Evolutionary conservation across 164 flowering plant species (phyloP).

Genomic region (Stephania yunnanensis): DNA sequence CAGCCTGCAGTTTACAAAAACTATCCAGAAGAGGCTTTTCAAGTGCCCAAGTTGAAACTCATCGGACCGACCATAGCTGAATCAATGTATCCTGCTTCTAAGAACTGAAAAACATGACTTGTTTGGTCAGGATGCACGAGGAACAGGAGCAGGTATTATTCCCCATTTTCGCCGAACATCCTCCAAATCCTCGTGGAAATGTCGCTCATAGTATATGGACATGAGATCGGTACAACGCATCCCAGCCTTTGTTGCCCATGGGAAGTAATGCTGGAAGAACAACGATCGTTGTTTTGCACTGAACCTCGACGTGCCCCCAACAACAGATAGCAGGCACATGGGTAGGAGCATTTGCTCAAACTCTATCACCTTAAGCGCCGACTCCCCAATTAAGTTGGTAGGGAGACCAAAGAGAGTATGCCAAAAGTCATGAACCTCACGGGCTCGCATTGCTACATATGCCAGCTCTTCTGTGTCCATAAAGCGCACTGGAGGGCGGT

Average conservation of each 20-base stretch:
- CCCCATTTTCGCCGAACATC: slow-evolving; percentile 71
- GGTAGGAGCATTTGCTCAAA: slow-evolving; percentile 96
- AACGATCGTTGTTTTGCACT: slow-evolving; percentile 59
- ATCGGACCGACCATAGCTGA: background rate
- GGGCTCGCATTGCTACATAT: slow-evolving; percentile 80
- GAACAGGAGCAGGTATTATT: slow-evolving; percentile 61
- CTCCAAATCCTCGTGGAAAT: slow-evolving; percentile 83
- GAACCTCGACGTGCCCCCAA: slow-evolving; percentile 80
- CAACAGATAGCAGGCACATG: slow-evolving; percentile 76
- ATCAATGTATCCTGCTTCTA: background rate
- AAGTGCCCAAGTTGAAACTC: background rate
- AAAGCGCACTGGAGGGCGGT: slow-evolving; percentile 86
- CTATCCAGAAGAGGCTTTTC: background rate
- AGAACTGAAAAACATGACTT: background rate
- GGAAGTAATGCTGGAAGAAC: slow-evolving; percentile 73
- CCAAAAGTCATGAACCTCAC: slow-evolving; percentile 97
- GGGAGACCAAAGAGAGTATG: slow-evolving; percentile 86
- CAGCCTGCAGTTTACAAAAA: background rate
- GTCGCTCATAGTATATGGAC: slow-evolving; percentile 77
- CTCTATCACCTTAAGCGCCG: slow-evolving; percentile 92
- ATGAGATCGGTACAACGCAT: slow-evolving; percentile 65
- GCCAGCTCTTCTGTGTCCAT: slow-evolving; percentile 91
- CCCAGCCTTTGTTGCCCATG: slow-evolving; percentile 86
- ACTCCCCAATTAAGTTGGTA: slow-evolving; percentile 87
- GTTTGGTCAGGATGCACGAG: slow-evolving; percentile 17